Conservation (phyloP, 768 basidiomycete genomes). For the Suillus decipiens region DNA sequence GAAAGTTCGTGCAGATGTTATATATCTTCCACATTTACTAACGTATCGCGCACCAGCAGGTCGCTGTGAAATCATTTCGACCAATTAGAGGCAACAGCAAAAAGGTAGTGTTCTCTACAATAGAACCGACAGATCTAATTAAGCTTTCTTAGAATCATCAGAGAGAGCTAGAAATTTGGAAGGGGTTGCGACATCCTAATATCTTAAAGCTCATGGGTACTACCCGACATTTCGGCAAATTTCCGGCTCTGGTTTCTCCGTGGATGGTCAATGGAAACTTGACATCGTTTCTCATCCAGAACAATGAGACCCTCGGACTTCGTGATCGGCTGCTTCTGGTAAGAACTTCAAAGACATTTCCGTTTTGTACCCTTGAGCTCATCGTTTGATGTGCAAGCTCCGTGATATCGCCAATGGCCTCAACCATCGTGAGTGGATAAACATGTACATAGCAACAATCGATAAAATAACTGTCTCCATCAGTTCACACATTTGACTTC, state of each 20-base stretch:
- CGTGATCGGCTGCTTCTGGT: conserved; percentile 20
- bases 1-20: not conserved
- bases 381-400: not conserved
- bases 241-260: conserved; percentile 22
- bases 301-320: conserved; percentile 7
- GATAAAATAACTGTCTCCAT: not conserved
- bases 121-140: not conserved
- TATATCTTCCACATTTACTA: not conserved
- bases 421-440: not conserved
- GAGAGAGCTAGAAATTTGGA: conserved; percentile 25
- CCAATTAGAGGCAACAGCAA: not conserved
- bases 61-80: conserved; percentile 5
- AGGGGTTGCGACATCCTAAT: conserved; percentile 18
- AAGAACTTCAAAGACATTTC: not conserved
- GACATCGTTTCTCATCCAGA: conserved; percentile 13
- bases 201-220: conserved; percentile 21
- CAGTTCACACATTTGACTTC: not conserved
- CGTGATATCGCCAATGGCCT: not conserved
- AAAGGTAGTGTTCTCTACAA: not conserved
- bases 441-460: not conserved
- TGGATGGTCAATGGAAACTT: conserved; percentile 20
- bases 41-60: not conserved
- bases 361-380: not conserved
- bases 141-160: conserved; percentile 13
- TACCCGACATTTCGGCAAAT: conserved; percentile 19